Evolutionary conservation across 345 rosid species (phyloP), one percentile per base, ranked within the genome.

Genomic region (Eucalyptus paniculata): DNA sequence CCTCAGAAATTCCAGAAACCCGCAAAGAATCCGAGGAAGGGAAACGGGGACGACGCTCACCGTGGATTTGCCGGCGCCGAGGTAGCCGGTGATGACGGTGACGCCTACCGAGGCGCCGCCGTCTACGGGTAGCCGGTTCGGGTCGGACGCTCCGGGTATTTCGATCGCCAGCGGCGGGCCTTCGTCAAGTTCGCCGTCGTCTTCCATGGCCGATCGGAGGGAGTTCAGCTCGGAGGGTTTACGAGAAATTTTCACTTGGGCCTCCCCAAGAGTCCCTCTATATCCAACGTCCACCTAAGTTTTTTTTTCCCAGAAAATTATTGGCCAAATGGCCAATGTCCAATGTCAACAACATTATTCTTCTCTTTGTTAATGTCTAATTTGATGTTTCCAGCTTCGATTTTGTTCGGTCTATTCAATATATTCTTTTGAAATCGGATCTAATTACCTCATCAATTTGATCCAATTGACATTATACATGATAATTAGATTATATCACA

Each of bases 11-110:
- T 77, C 28, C 83, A 72, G 45, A 21, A 72, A 37, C 83, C 9
- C 45, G 8, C 26, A 0, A 11, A 9, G 83, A 37, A 37, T 77
- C 42, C 13, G 47, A 21, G 83, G 47, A 37, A 40, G 34, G 83
- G 12, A 77, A 3, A 11, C 9, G 83, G 28, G 42, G 24, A 21
- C 47, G 28, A 21, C 8, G 83, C 89, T 93, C 94, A 97, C 98
- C 13, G 98, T 97, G 94, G 99, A 97, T 90, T 96, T 96, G 45
- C 99, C 99, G 87, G 99, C 96, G 81, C 99, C 99, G 88, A 97
- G 97, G 91, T 97, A 97, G 88, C 99, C 99, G 2, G 99, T 95
- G 94, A 97, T 93, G 88, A 97, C 95, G 62, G 97, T 95, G 50
- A 97, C 96, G 28, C 99, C 97, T 32, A 97, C 98, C 1, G 97